Evolutionary conservation across 495 filamentous ascomycete genomes (phyloP).

Genomic region (Penicillium bialowiezense): DNA sequence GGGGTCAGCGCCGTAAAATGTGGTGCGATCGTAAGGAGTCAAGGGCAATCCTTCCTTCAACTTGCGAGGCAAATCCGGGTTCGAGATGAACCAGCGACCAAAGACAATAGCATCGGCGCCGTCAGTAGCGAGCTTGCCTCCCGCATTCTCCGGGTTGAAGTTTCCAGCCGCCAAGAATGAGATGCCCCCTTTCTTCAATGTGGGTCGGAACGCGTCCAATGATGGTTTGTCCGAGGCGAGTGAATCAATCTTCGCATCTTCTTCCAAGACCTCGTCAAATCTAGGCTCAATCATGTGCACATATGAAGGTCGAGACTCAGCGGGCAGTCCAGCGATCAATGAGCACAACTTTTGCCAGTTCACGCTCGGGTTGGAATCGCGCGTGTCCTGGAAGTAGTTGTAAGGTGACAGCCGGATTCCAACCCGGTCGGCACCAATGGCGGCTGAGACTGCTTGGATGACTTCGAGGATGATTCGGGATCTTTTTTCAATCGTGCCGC

Average conservation of each 20-base stretch:
- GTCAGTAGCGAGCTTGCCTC: constrained; percentile 18
- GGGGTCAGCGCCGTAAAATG: constrained; percentile 54
- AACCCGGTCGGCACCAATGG: constrained; percentile 28
- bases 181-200: constrained; percentile 30
- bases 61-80: constrained; percentile 62
- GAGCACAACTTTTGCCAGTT: constrained; percentile 26
- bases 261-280: constrained; percentile 48
- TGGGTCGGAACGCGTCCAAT: constrained; percentile 26
- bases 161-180: constrained; percentile 30
- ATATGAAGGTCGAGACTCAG: constrained; percentile 27
- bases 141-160: constrained; percentile 28
- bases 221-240: constrained; percentile 22
- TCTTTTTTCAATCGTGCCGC: constrained; percentile 51
- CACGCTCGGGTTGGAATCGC: constrained; percentile 28
- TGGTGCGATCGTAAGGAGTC: constrained; percentile 51
- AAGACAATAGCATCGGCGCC: constrained; percentile 46
- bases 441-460: constrained; percentile 24
- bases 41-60: constrained; percentile 54
- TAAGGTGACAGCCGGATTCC: constrained; percentile 48
- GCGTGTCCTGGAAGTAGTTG: constrained; percentile 46
- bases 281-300: constrained; percentile 42
- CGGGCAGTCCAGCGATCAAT: constrained; percentile 25
- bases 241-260: constrained; percentile 40
- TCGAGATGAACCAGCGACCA: constrained; percentile 64
- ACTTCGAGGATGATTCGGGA: constrained; percentile 46